Evolutionary conservation across 2,329 filamentous ascomycete species (phyloP), one percentile per base, ranked within the genome.

Genomic region (Xylariales sp.): DNA sequence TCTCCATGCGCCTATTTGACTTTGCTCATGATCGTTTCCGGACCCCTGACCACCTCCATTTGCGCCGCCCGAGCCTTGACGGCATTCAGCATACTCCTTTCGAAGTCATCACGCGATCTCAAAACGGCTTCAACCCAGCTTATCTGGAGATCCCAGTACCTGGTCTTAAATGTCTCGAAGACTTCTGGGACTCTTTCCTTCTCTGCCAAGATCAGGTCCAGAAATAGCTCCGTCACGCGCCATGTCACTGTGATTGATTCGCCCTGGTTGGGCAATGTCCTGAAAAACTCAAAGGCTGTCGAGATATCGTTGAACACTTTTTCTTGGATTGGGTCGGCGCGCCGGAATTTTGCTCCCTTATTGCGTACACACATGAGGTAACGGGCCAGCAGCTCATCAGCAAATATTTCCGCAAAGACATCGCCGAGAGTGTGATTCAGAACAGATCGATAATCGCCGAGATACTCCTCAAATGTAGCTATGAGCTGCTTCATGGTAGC

Each of bases 71-170:
- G 80, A 3, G 82, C 81, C 72, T 97, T 97, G 36, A 97, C 84
- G 14, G 80, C 77, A 58, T 88, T 93, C 49, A 97, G 64, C 86
- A 97, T 88, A 46, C 79, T 77, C 51, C 91, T 75, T 63, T 97
- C 93, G 66, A 95, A 97, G 68, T 98, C 93, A 63, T 98, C 93
- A 52, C 94, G 74, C 2, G 82, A 75, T 51, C 90, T 77, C 49
- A 98, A 60, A 35, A 95, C 91, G 5, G 87, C 85, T 71, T 98
- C 94, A 6, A 98, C 89, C 93, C 93, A 98, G 33, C 82, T 84
- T 45, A 97, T 82, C 62, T 94, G 88, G 59, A 97, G 70, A 65
- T 98, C 93, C 87, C 91, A 95, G 63, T 95, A 96, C 33, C 79
- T 75, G 28, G 66, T 70, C 73, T 96, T 97, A 69, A 98, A 91